Base-by-base conservation (phyloP, 2,329 filamentous ascomycete genomes). In the Trichophyton benhamiae region DNA sequence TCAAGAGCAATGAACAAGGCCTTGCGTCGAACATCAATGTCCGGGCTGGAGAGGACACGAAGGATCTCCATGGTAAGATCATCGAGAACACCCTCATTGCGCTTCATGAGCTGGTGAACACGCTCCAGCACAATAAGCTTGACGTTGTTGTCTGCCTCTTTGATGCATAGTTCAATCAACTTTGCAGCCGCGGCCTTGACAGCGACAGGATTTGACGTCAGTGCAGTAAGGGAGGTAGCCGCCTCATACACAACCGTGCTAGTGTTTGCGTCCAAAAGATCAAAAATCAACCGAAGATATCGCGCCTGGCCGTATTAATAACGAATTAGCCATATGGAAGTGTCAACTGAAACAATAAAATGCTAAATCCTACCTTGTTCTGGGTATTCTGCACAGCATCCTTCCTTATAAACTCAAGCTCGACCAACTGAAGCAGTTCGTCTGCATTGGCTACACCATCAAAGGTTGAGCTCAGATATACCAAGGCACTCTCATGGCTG, bases 241-340 rank as follows among this genome's bases (percentile, higher is more conserved):
- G 94, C 94, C 77, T 99, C 94, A 73, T 99, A 99, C 30, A 97
- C 88, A 49, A 99, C 94, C 1, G 94, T 99, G 25, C 91, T 95
- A 58, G 92, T 87, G 63, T 87, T 87, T 36, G 94, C 92, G 75
- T 99, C 94, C 60, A 99, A 82, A 17, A 99, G 83, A 74, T 99
- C 94, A 71, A 99, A 97, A 68, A 99, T 99, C 65, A 99, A 81
- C 64, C 94, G 84, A 65, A 99, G 78, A 75, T 99, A 99, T 67
- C 88, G 86, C 59, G 91, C 90, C 86, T 90, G 66, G 66, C 11
- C 8, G 67, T 22, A 66, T 66, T 30, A 30, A 67, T 22, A 59
- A 36, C 57, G 66, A 15, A 53, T 76, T 53, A 44, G 41, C n/a
- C n/a, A n/a, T n/a, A 9, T 17, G 41, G 5, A 44, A 38, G 33